Percentiles rank a stretch among this genome's conserved stretches.
These are phyloP conservation scores for Aspergillus ostianus DNA, from an alignment of 495 filamentous ascomycete genomes.

Conservation along the genomic window DNA sequence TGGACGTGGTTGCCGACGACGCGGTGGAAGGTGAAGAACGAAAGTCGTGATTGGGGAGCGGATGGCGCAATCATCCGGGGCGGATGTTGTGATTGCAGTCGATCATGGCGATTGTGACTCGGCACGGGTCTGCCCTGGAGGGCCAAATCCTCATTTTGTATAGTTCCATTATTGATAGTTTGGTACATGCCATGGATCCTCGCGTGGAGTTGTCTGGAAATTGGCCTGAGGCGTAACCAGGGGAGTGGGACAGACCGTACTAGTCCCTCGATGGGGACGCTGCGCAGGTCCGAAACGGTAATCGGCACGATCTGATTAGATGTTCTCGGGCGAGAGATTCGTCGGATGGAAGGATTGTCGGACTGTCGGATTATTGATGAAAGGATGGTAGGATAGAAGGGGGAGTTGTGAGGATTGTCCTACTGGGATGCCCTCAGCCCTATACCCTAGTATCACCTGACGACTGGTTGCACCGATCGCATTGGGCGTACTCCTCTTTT, in stretches of 20 bases:
- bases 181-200: no score
- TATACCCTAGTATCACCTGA: no score
- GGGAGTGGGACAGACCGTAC: background rate
- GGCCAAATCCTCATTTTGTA: no score
- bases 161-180: no score
- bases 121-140: background rate
- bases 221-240: background rate
- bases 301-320: slow-evolving; percentile 1
- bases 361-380: no score
- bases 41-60: slow-evolving; percentile 10
- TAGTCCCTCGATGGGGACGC: no score
- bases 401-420: no score
- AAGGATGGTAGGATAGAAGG: background rate
- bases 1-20: slow-evolving; percentile 6
- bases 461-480: no score
- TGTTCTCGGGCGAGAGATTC: slow-evolving; percentile 1
- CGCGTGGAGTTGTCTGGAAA: no score
- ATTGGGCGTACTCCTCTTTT: no score
- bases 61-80: slow-evolving; percentile 35
- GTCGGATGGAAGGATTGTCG: background rate
- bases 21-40: background rate
- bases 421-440: no score
- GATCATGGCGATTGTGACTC: background rate
- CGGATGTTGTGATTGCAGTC: slow-evolving; percentile 30
- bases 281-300: background rate